Percentiles rank a stretch among this genome's conserved stretches.
Conservation (phyloP, 2,329 filamentous ascomycete genomes). For the Emergomyces pasteurianus region DNA sequence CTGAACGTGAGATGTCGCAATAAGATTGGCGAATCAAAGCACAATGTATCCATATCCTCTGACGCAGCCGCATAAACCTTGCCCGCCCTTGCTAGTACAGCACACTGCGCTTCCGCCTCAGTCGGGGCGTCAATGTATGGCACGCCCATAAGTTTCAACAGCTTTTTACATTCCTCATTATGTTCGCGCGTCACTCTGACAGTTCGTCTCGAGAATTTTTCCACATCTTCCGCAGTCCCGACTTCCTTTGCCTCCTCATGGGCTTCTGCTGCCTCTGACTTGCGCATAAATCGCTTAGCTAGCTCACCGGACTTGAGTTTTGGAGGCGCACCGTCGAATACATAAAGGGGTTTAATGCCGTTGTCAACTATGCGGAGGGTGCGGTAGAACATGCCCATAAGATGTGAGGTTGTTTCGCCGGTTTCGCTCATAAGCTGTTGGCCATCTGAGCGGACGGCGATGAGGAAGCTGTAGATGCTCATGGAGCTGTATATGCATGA, state of each 20-base stretch:
- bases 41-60: conserved; percentile 98
- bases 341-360: conserved; percentile 95
- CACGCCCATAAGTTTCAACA: conserved; percentile 91
- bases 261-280: conserved; percentile 78
- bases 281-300: conserved; percentile 90
- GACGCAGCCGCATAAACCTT: conserved; percentile 96
- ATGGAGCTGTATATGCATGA: conserved; percentile 48
- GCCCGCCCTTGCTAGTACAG: conserved; percentile 72
- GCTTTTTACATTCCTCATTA: conserved; percentile 82
- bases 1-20: conserved; percentile 90
- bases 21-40: conserved; percentile 84
- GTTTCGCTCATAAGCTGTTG: conserved; percentile 92
- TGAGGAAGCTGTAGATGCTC: conserved; percentile 98
- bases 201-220: conserved; percentile 90
- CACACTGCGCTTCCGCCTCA: conserved; percentile 94
- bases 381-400: conserved; percentile 99
- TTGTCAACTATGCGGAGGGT: conserved; percentile 97
- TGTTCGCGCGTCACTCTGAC: conserved; percentile 94
- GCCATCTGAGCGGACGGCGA: conserved; percentile 91
- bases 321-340: conserved; percentile 92
- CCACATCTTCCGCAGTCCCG: conserved; percentile 91
- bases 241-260: conserved; percentile 95
- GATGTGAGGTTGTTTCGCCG: conserved; percentile 91
- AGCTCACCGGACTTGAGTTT: conserved; percentile 97
- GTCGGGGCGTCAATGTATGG: conserved; percentile 92